Percentiles rank a stretch among this genome's conserved stretches.
Conservation (phyloP, 2,329 filamentous ascomycete genomes). For the Beauveria asiatica region DNA sequence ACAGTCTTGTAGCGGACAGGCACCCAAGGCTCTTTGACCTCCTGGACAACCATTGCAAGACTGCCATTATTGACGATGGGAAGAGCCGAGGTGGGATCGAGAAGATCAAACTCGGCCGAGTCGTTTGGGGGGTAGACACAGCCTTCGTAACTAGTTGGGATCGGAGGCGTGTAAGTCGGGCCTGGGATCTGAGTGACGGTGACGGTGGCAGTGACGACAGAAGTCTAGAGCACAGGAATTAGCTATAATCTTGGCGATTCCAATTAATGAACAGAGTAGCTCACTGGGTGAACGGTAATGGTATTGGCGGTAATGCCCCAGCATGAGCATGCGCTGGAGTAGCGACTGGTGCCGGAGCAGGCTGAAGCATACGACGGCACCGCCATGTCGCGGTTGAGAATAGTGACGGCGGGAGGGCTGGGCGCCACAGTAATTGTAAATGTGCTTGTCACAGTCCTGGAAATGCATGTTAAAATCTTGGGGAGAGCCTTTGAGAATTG, state of each 20-base stretch:
- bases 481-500: background rate
- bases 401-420: background rate
- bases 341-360: conserved; percentile 16
- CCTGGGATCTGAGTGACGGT: background rate
- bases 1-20: conserved; percentile 7
- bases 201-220: conserved; percentile 1
- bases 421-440: background rate
- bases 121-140: background rate
- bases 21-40: conserved; percentile 1
- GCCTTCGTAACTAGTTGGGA: background rate
- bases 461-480: background rate
- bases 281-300: conserved; percentile 9
- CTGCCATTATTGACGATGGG: conserved; percentile 1
- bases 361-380: conserved; percentile 19
- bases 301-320: conserved; percentile 17
- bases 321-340: conserved; percentile 22
- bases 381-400: background rate
- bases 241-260: background rate
- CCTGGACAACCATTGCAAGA: conserved; percentile 4
- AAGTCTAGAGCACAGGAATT: background rate
- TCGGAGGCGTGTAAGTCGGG: background rate
- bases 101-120: background rate
- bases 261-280: background rate
- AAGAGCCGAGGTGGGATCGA: background rate
- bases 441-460: background rate